phyloP scores from a whole-genome alignment of 139 green algal genomes.

The Pleodorina starrii region DNA sequence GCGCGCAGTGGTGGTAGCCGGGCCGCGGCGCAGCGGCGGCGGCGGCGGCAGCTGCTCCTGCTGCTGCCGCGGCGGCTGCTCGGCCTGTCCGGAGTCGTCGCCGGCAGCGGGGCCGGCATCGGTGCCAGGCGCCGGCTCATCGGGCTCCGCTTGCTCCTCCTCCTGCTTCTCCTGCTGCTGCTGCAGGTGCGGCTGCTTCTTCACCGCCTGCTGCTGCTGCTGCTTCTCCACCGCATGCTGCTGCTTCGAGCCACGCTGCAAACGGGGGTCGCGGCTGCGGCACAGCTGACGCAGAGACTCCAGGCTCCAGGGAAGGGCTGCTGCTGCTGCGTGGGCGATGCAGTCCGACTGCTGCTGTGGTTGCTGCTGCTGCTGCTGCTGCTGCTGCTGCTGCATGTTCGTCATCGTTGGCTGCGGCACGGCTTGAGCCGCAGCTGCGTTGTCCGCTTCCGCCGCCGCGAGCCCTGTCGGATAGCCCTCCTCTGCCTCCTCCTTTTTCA shows the following conservation, averaged over 20 bases:
- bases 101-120: not conserved
- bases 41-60: not conserved
- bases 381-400: too few relatives aligned
- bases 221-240: not conserved
- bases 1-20: not conserved
- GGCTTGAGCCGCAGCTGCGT: too few relatives aligned
- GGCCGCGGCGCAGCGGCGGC: not conserved
- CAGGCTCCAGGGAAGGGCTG: not conserved
- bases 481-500: too few relatives aligned
- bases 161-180: not conserved
- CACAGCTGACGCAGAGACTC: not conserved
- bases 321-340: too few relatives aligned
- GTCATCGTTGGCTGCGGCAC: too few relatives aligned
- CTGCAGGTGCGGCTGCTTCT: not conserved
- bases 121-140: too few relatives aligned
- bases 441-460: too few relatives aligned
- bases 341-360: too few relatives aligned
- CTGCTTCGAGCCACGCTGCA: not conserved
- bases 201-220: not conserved
- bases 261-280: slow-evolving; percentile 2
- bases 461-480: too few relatives aligned
- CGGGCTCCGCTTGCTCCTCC: too few relatives aligned
- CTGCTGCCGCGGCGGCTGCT: not conserved
- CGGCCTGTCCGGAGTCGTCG: too few relatives aligned
- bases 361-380: too few relatives aligned